A percentile compares a stretch with the other conserved stretches of the same genome.
phyloP scores from a whole-genome alignment of 495 filamentous ascomycete species.

The Recurvomyces mirabilis region DNA sequence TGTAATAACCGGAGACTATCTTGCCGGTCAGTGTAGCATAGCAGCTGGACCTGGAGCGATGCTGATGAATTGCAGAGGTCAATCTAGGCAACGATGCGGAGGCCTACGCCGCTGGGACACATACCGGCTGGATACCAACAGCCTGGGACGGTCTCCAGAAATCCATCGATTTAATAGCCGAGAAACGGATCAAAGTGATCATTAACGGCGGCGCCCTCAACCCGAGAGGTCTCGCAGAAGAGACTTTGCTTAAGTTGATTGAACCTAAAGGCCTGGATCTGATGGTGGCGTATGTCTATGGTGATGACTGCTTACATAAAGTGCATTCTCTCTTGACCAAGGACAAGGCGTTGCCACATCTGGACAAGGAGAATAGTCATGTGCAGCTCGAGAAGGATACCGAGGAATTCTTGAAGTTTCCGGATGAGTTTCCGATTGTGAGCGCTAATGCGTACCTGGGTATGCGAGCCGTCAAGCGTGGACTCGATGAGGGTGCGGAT shows the following conservation, averaged over 20 bases:
- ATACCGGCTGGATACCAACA: slow-evolving; percentile 35
- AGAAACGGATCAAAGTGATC: slow-evolving; percentile 36
- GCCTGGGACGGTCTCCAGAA: slow-evolving; percentile 38
- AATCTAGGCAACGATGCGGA: slow-evolving; percentile 39
- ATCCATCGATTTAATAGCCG: slow-evolving; percentile 34
- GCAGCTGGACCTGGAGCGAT: background rate
- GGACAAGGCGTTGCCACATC: slow-evolving; percentile 28
- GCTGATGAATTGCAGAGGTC: slow-evolving; percentile 26
- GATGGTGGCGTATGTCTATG: slow-evolving; percentile 38
- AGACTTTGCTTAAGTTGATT: slow-evolving; percentile 29
- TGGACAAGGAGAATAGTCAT: slow-evolving; percentile 28
- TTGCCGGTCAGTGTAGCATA: slow-evolving; percentile 34
- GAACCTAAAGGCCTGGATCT: slow-evolving; percentile 27
- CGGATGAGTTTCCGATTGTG: slow-evolving; percentile 21
- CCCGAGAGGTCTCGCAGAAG: slow-evolving; percentile 34
- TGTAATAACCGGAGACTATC: slow-evolving; percentile 47
- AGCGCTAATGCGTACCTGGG: slow-evolving; percentile 28
- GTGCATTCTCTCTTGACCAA: slow-evolving; percentile 26
- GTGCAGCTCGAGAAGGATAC: slow-evolving; percentile 23
- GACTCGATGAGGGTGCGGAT: slow-evolving; percentile 19
- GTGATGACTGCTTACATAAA: slow-evolving; percentile 34
- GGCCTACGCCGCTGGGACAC: slow-evolving; percentile 29
- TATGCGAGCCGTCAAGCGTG: slow-evolving; percentile 23
- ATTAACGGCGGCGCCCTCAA: slow-evolving; percentile 39
- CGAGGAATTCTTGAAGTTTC: slow-evolving; percentile 20